Conservation (phyloP, 768 basidiomycete species). For the Lactarius trivialis region DNA sequence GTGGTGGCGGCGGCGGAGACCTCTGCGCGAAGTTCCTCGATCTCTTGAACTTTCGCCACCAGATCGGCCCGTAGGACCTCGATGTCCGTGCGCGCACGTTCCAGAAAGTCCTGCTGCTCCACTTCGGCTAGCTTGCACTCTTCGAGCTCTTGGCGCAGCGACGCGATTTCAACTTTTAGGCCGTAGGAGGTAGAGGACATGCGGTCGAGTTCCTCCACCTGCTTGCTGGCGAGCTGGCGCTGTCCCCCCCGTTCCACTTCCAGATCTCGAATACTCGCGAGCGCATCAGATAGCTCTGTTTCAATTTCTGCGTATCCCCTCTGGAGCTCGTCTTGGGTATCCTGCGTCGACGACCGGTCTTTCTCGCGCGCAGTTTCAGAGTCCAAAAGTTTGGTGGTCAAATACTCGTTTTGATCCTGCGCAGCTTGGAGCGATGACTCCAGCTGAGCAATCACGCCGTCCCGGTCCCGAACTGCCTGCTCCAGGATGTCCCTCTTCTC, state of each 20-base stretch:
- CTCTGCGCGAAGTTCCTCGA: slow-evolving; percentile 49
- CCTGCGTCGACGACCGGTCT: slow-evolving; percentile 43
- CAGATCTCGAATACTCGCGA: slow-evolving; percentile 47
- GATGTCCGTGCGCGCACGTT: slow-evolving; percentile 60
- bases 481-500: slow-evolving; percentile 58
- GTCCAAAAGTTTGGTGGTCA: slow-evolving; percentile 40
- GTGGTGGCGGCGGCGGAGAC: slow-evolving; percentile 39
- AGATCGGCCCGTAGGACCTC: slow-evolving; percentile 64
- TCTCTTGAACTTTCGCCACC: slow-evolving; percentile 55
- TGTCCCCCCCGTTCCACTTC: slow-evolving; percentile 59
- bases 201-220: slow-evolving; percentile 53
- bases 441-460: slow-evolving; percentile 52
- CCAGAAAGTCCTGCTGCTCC: slow-evolving; percentile 59
- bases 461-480: slow-evolving; percentile 47
- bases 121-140: slow-evolving; percentile 42
- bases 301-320: slow-evolving; percentile 56
- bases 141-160: slow-evolving; percentile 47
- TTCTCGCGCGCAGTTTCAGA: slow-evolving; percentile 44
- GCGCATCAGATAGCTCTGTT: slow-evolving; percentile 50
- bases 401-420: slow-evolving; percentile 43
- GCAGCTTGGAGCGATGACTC: slow-evolving; percentile 53
- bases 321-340: slow-evolving; percentile 52
- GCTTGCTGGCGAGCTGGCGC: slow-evolving; percentile 49
- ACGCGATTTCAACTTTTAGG: slow-evolving; percentile 48
- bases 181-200: slow-evolving; percentile 39